Evolutionary conservation across 1,139 yeast genomes (phyloP), one percentile per base, ranked within the genome.

Genomic region (Scheffersomyces cryptocercus): DNA sequence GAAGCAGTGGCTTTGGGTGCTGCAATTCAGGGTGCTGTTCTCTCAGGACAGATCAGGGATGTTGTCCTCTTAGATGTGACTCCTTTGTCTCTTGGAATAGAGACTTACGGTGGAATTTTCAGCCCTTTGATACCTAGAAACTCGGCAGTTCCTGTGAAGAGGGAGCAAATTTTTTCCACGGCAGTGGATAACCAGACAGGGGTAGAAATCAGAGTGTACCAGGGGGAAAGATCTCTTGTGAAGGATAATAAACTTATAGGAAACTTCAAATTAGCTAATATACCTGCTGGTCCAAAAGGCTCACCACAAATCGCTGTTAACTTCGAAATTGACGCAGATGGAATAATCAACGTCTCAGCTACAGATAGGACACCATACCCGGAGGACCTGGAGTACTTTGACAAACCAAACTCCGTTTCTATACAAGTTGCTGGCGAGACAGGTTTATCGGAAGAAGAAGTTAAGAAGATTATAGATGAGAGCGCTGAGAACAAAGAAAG

Each of bases 151-250:
- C 95, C 95, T 3, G 81, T 85, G 40, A 84, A 81, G 56, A 80
- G 80, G 54, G 81, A 85, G 35, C 90, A 84, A 59, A 70, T 82
- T 42, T 86, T 85, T 59, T 84, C 91, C 29, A 86, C 95, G 0
- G 93, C 91, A 11, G 88, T 85, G n/a, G 95, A 86, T 66, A 88
- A 88, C 7, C 95, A 86, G 64, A 85, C 87, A 14, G 85, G 89
- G 1, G 91, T 86, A 36, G 89, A 85, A 54, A 79, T 86, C 39
- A 81, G 85, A 57, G 90, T 86, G 0, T 86, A 74, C 56, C 95
- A 86, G 64, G 95, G 95, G 39, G 95, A 86, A 61, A 68, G 95
- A 53, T 80, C 88, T 0, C 65, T 86, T 38, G 93, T 85, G 7
- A 77, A 79, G 51, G 89, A 85, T 55, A 86, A 86, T 60, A 85